phyloP scores from a whole-genome alignment of 345 rosid genomes.

The Lumnitzera littorea region DNA sequence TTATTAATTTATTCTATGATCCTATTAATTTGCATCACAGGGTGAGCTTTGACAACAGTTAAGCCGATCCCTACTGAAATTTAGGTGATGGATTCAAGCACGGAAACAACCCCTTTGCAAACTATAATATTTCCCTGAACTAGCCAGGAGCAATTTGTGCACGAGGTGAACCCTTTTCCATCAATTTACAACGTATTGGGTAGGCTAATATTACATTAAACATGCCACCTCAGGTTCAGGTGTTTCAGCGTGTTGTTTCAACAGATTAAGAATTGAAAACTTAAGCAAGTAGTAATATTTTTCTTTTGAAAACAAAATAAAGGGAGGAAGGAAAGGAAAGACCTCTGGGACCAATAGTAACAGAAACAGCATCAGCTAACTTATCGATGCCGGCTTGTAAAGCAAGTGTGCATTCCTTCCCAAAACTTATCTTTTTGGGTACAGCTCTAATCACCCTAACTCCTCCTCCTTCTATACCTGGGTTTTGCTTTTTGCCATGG shows the following conservation, averaged over 20 bases:
- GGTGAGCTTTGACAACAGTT: no score
- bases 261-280: not conserved
- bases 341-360: slow-evolving; percentile 82
- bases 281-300: not conserved
- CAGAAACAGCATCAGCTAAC: slow-evolving; percentile 84
- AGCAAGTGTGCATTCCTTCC: slow-evolving; percentile 62
- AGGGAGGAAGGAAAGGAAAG: not conserved
- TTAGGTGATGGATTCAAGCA: no score
- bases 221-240: not conserved
- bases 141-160: no score
- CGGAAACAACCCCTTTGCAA: no score
- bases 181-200: no score
- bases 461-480: slow-evolving; percentile 15
- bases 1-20: no score
- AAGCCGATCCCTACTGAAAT: no score
- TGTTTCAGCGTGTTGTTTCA: no score
- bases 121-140: no score
- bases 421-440: slow-evolving; percentile 58
- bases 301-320: not conserved
- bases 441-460: slow-evolving; percentile 53
- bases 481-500: slow-evolving; percentile 18
- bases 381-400: slow-evolving; percentile 81
- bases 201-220: not conserved
- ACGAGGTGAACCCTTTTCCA: no score
- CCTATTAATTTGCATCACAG: no score